A percentile compares a stretch with the other conserved stretches of the same genome.
Evolutionary conservation across 345 rosid genomes (phyloP).

Genomic region (Psidium guajava): DNA sequence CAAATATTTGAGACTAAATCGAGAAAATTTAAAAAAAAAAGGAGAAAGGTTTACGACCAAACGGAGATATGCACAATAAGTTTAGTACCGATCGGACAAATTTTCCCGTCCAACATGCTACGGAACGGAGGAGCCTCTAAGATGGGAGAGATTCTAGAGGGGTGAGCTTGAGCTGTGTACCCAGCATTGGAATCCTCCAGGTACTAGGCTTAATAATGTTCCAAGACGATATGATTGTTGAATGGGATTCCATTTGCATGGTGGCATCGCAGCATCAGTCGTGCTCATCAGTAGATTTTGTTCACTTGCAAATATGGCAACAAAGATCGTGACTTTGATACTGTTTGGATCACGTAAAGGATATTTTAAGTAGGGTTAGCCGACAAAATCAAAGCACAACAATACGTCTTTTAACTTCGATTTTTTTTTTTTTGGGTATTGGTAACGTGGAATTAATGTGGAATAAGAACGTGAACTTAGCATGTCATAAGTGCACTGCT

Average conservation of each 20-base stretch:
- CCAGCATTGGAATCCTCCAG: neutral
- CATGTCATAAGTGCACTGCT: too few species aligned
- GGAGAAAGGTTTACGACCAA: neutral
- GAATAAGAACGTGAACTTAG: too few species aligned
- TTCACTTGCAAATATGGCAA: neutral
- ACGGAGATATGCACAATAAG: accelerated
- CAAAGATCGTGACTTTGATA: neutral
- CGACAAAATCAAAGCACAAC: too few species aligned
- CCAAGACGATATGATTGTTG: neutral
- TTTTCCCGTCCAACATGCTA: neutral
- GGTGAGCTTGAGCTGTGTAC: neutral
- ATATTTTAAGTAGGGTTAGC: too few species aligned
- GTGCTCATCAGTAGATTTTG: neutral
- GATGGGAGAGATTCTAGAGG: neutral
- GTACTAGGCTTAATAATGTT: neutral
- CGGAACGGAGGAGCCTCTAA: neutral
- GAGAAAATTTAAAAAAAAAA: too few species aligned
- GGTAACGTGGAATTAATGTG: neutral
- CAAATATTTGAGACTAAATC: accelerated
- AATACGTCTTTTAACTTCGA: neutral
- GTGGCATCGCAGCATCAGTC: neutral
- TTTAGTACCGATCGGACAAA: neutral
- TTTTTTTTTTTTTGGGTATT: neutral
- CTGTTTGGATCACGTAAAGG: neutral
- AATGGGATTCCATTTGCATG: neutral